A percentile compares a stretch with the other conserved stretches of the same genome.
Conservation (phyloP, 257 asterid species). For the Ajuga chamaepitys region DNA sequence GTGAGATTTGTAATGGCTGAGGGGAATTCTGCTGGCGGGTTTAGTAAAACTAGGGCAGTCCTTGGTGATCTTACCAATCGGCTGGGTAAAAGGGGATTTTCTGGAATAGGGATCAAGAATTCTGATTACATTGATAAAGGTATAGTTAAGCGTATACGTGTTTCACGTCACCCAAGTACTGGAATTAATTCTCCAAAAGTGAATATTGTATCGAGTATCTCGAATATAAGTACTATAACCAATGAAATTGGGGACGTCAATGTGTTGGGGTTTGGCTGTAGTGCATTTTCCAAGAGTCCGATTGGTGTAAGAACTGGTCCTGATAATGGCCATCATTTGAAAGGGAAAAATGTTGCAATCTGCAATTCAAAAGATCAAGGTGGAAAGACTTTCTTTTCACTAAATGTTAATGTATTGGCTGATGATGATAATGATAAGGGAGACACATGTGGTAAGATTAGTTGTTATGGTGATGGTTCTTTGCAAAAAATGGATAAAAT, state of each 20-base stretch:
- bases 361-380: too few relatives aligned
- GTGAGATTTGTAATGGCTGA: conserved; percentile 31
- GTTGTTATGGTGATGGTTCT: neutral
- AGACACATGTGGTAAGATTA: neutral
- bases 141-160: too few relatives aligned
- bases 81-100: conserved; percentile 26
- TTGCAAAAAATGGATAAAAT: neutral
- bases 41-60: too few relatives aligned
- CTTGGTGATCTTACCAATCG: too few relatives aligned
- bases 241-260: conserved; percentile 15
- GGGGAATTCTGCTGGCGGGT: conserved; percentile 17
- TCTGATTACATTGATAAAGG: too few relatives aligned
- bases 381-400: neutral
- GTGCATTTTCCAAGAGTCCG: conserved; percentile 10
- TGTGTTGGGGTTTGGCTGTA: too few relatives aligned
- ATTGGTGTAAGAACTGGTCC: conserved; percentile 2
- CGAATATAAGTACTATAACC: conserved; percentile 11
- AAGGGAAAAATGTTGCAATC: neutral
- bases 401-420: too few relatives aligned
- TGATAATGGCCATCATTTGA: neutral
- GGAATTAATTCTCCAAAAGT: conserved; percentile 29
- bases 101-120: conserved; percentile 16
- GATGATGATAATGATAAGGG: neutral
- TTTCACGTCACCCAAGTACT: too few relatives aligned
- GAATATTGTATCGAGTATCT: conserved; percentile 22